Evolutionary conservation across 1,139 yeast genomes (phyloP), one percentile per base, ranked within the genome.

Genomic region (Schizosaccharomyces versatilis): DNA sequence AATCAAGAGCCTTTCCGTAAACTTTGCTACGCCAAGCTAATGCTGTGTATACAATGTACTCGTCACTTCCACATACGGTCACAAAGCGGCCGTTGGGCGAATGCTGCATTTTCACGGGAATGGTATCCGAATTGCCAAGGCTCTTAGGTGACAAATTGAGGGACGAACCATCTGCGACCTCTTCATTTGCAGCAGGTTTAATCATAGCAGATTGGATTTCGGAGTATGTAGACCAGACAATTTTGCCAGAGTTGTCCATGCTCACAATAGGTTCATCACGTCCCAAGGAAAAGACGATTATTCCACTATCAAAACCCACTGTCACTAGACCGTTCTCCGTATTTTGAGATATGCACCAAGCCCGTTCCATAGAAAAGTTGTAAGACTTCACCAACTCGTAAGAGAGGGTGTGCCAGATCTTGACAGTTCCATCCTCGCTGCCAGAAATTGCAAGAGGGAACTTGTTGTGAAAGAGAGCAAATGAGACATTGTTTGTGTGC

Each of bases 1-100:
- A 86, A 65, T 86, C 96, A 57, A 79, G 71, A 14, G 95, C 96
- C 57, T 79, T 76, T 60, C 97, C 98, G 67, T 84, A 90, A 54
- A 88, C 77, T 70, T 86, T 90, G 62, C 93, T 86, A 71, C 98
- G 79, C 98, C 98, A 90, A 1, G 97, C 97, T 64, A 93, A 76
- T 1, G 98, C 93, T 7, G 97, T 86, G 71, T 90, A 93, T 57
- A 93, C 81, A 63, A 90, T 85, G 67, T 85, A 90, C 69, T 90
- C 98, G 58, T 96, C 97, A 70, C 93, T 98, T 65, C 99, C 99
- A 57, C 93, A 83, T 53, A 90, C 96, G 36, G 97, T 83, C 47
- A 88, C 97, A 67, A 62, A 90, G 69, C 96, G 80, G 58, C 99
- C 99, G 66, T 93, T 90, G 59, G 97, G 97, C 47, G 97, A 88